Evolutionary conservation across 73 alveolate species (phyloP).

Genomic region (Paramecium primaurelia): DNA sequence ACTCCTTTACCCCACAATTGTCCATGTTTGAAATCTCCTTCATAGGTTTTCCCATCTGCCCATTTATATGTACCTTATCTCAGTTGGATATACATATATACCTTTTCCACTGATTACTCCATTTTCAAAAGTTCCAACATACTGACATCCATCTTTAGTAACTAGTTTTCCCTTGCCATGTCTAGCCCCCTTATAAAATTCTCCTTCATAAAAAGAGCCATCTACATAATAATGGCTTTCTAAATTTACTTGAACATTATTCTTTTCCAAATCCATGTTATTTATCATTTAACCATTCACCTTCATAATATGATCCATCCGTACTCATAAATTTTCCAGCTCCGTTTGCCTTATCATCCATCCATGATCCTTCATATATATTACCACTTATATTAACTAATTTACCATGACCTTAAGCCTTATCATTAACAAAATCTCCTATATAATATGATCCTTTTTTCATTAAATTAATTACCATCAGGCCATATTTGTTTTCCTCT

Average conservation of each 20-base stretch:
- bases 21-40: conserved; percentile 72
- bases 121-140: conserved; percentile 74
- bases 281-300: conserved; percentile 56
- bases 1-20: conserved; percentile 75
- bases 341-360: conserved; percentile 54
- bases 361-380: conserved; percentile 77
- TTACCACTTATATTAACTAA: conserved; percentile 68
- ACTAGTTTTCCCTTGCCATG: conserved; percentile 78
- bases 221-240: conserved; percentile 45
- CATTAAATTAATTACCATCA: conserved; percentile 24
- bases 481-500: conserved; percentile 52
- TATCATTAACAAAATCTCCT: conserved; percentile 40
- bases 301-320: conserved; percentile 58
- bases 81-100: not conserved
- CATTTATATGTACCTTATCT: conserved; percentile 65
- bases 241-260: not conserved
- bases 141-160: conserved; percentile 73
- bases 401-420: conserved; percentile 63
- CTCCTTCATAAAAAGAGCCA: conserved; percentile 78
- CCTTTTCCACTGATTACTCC: conserved; percentile 78
- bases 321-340: not conserved
- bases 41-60: conserved; percentile 72
- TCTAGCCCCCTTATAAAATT: conserved; percentile 70
- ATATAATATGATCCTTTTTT: conserved; percentile 44
- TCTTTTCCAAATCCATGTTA: conserved; percentile 52